These are phyloP conservation scores for Silene latifolia DNA, from an alignment of 148 eudicot species.

Conservation along the genomic window DNA sequence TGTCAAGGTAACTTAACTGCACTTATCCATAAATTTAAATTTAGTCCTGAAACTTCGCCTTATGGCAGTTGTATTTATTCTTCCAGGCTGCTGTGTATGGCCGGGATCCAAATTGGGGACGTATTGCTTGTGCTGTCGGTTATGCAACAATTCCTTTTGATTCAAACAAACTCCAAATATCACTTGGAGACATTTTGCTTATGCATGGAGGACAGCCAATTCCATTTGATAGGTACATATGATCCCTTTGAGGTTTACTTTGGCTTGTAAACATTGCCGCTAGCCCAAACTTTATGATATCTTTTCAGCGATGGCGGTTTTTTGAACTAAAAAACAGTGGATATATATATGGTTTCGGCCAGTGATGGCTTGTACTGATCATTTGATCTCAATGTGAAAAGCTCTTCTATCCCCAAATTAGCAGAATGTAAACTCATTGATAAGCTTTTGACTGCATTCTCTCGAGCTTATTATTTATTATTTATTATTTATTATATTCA, in stretches of 20 bases:
- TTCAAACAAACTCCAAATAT: conserved; percentile 58
- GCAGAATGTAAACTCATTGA: neutral
- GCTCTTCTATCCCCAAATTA: too few species aligned
- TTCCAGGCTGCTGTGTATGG: conserved; percentile 90
- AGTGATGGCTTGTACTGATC: too few species aligned
- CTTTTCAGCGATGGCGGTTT: too few species aligned
- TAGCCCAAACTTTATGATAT: neutral
- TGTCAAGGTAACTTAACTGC: conserved; percentile 54
- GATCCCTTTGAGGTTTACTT: neutral
- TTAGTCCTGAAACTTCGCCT: conserved; percentile 16
- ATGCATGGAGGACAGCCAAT: conserved; percentile 93
- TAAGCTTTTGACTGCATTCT: neutral
- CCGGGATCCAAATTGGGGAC: conserved; percentile 99
- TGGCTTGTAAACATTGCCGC: neutral
- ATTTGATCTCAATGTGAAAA: too few species aligned
- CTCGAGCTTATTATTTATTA: neutral
- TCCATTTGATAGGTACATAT: conserved; percentile 70
- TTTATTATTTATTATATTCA: conserved; percentile 23
- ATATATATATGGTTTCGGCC: too few species aligned
- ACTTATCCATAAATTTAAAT: neutral
- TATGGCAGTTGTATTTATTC: conserved; percentile 16
- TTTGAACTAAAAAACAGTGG: too few species aligned
- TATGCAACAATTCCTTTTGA: conserved; percentile 79
- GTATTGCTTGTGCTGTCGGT: conserved; percentile 99
- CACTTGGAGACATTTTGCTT: conserved; percentile 80